Evolutionary conservation across 208 protist genomes (phyloP), one percentile per base, ranked within the genome.

Genomic region (Acanthamoeba culbertsoni): DNA sequence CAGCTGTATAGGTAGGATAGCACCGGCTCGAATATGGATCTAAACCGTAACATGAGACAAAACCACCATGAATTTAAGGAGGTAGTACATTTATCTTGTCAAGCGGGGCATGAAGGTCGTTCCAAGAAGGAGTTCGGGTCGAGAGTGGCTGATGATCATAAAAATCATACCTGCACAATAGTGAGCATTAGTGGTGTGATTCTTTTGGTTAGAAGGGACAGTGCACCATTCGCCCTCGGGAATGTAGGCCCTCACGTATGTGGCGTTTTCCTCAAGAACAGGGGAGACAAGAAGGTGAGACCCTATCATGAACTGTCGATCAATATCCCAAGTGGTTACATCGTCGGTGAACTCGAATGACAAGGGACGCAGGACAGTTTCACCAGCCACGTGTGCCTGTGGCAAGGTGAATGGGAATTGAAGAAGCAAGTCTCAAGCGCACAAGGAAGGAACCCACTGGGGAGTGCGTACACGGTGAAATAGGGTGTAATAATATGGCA

Each of bases 401-500:
- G 55, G 79, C 26, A 26, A 26, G 26, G 26, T 26, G 55, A 63
- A 26, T 26, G 26, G 23, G 55, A 26, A 26, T 23, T 23, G 26
- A 26, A 63, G 26, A 63, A 23, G 26, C 23, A 63, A 26, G 26
- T 63, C n/a, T n/a, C n/a, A 26, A 23, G 26, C 23, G 55, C 23
- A 26, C 23, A 26, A 63, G 26, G 23, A 26, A 26, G 55, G 26
- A 26, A n/a, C n/a, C n/a, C n/a, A n/a, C n/a, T n/a, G n/a, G n/a
- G n/a, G n/a, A n/a, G n/a, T n/a, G 75, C 57, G 28, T 48, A 53
- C 95, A 2, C 51, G 8, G 59, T 89, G 31, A 31, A 96, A 95
- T 0, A 93, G 37, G 0, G 97, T 98, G 65, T 98, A 98, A 12
- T 96, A 94, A 93, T 97, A 98, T 51, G 96, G 96, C 37, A 98